Percentiles rank a stretch among this genome's conserved stretches.
Evolutionary conservation across 345 rosid genomes (phyloP).

Genomic region (Zanthoxylum bungeanum): DNA sequence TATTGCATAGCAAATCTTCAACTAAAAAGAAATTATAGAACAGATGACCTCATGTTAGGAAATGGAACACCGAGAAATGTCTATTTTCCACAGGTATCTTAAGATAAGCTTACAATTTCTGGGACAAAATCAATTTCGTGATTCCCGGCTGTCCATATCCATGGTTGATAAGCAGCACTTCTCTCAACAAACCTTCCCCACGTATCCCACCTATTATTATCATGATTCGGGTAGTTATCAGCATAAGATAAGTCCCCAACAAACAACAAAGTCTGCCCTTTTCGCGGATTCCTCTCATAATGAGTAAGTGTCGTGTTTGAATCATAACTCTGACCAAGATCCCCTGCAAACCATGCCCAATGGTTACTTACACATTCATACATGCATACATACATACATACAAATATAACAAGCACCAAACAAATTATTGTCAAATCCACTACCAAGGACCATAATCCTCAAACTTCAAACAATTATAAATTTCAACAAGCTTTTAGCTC

Average conservation of each 20-base stretch:
- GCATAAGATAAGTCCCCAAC: conserved; percentile 92
- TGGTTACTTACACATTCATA: not conserved
- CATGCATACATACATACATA: not conserved
- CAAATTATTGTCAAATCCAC: not conserved
- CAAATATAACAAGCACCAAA: not conserved
- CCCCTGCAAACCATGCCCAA: conserved; percentile 51
- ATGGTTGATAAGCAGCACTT: conserved; percentile 85
- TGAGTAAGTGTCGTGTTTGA: conserved; percentile 79
- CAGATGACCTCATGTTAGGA: not conserved
- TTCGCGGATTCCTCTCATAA: conserved; percentile 62
- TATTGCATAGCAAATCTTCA: not conserved
- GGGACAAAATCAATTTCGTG: conserved; percentile 87
- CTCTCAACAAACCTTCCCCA: conserved; percentile 94
- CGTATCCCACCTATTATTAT: conserved; percentile 81
- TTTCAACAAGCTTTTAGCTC: not conserved
- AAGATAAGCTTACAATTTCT: conserved; percentile 42
- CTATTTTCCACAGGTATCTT: not conserved
- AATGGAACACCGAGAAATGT: not conserved
- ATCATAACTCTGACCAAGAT: conserved; percentile 89
- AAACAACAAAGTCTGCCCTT: conserved; percentile 65
- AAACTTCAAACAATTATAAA: not conserved
- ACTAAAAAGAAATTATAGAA: not conserved
- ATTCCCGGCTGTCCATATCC: conserved; percentile 96
- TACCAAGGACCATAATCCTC: not conserved
- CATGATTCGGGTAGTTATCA: conserved; percentile 61